Evolutionary conservation across 176 grass and related monocot species (phyloP), one percentile per base, ranked within the genome.

Genomic region (Melocanna baccifera): DNA sequence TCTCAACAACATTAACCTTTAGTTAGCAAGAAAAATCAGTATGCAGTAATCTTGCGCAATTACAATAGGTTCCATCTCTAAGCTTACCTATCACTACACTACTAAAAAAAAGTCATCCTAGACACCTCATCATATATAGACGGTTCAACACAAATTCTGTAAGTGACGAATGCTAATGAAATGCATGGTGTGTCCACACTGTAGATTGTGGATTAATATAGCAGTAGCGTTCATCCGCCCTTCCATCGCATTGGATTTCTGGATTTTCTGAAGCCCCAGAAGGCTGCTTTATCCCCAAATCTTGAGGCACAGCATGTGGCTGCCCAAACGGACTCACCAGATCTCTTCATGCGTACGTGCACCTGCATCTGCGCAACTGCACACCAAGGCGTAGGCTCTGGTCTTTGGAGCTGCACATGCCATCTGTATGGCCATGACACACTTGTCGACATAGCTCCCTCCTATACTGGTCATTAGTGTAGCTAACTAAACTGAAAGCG

Each of bases 261-360:
- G n/a, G 78, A 85, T 81, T 81, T 65, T 43, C 13, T 25, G 18
- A 71, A 78, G 40, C 7, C 58, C 20, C 14, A 51, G 42, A 62
- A 45, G 34, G 43, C 30, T 26, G 61, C 20, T 37, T 89, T 62
- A 36, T 36, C 71, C 50, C 7, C 1, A 57, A 81, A 57, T 65
- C 83, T 46, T 28, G 72, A 90, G 56, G 88, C 77, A 64, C 43
- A 53, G 63, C 88, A 89, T 90, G 83, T 90, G 88, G 70, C 23
- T 67, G 52, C 34, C 64, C 57, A 73, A 18, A 70, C 28, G 40
- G 23, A 28, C 46, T 20, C 26, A 2, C 69, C 75, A 90, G 64
- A 82, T 82, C 65, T 57, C 26, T 71, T 56, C 72, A n/a, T 51
- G 53, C n/a, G n/a, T n/a, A n/a, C 19, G 48, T 29, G 61, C 23